These are phyloP conservation scores for Torrubiellomyces zombiae DNA, from an alignment of 2,329 filamentous ascomycete species.

Conservation along the genomic window DNA sequence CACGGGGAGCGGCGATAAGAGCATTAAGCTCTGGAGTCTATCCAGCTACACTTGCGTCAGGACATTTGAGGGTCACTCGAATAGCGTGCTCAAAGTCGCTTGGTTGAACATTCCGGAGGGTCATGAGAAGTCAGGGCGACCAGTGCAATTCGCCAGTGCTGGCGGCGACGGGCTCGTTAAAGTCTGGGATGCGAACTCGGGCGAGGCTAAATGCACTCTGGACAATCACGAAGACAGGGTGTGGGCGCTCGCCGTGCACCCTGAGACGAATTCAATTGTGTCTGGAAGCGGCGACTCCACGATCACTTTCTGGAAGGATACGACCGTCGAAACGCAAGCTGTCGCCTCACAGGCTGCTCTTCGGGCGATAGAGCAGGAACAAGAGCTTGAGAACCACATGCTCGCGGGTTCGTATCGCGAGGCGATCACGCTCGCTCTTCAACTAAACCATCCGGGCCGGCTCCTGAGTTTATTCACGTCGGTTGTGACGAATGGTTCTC, in stretches of 20 bases:
- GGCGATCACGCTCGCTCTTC: conserved; percentile 79
- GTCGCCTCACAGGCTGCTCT: conserved; percentile 58
- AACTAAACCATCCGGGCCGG: conserved; percentile 84
- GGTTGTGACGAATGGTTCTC: conserved; percentile 48
- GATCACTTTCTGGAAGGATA: conserved; percentile 91
- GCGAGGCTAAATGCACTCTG: conserved; percentile 74
- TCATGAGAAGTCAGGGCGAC: conserved; percentile 37
- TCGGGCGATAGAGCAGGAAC: conserved; percentile 80
- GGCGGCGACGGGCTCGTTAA: conserved; percentile 92
- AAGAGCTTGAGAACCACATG: conserved; percentile 86
- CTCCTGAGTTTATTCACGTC: conserved; percentile 70
- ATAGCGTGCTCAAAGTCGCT: conserved; percentile 82
- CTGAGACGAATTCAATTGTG: conserved; percentile 54
- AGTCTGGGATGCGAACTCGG: conserved; percentile 78
- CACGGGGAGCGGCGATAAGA: conserved; percentile 92
- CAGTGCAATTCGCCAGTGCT: conserved; percentile 64
- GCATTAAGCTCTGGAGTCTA: conserved; percentile 86
- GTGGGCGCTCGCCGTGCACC: conserved; percentile 69
- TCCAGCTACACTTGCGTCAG: conserved; percentile 82
- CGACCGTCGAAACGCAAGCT: conserved; percentile 62
- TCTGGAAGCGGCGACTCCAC: conserved; percentile 88
- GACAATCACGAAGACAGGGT: conserved; percentile 96
- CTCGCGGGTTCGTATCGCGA: conserved; percentile 76
- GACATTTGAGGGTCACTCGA: conserved; percentile 91
- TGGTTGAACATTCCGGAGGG: conserved; percentile 52